Conservation (phyloP, 208 protist genomes). For the Phytomonas francai region DNA sequence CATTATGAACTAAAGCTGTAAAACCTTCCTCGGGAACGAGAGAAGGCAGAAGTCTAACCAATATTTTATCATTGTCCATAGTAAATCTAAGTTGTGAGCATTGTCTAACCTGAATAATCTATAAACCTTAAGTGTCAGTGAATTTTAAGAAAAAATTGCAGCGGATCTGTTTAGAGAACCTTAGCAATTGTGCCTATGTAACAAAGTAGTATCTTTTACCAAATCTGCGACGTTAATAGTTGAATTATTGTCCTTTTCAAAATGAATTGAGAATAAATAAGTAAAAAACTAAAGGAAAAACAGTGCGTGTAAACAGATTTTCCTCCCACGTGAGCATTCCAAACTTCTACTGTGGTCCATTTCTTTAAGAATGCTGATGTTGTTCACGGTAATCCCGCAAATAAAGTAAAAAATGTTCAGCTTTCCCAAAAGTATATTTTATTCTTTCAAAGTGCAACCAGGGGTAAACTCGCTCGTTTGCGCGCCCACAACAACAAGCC, state of each 20-base stretch:
- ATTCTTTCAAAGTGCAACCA: constrained; percentile 22
- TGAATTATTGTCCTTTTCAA: background rate
- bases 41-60: too few relatives aligned
- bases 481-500: constrained; percentile 34
- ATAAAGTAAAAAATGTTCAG: background rate
- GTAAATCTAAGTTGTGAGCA: too few relatives aligned
- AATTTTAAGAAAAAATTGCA: too few relatives aligned
- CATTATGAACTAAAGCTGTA: too few relatives aligned
- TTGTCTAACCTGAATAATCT: too few relatives aligned
- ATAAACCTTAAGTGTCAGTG: too few relatives aligned
- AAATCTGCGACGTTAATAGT: background rate
- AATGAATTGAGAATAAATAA: background rate
- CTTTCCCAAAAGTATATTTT: background rate
- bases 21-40: too few relatives aligned
- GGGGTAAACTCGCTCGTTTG: constrained; percentile 38
- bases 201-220: too few relatives aligned
- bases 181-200: too few relatives aligned
- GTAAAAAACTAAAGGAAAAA: background rate
- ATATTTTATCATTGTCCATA: too few relatives aligned
- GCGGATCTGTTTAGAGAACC: too few relatives aligned
- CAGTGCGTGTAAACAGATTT: background rate
- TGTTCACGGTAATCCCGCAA: background rate
- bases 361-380: background rate
- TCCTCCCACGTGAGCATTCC: background rate
- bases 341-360: background rate